Base-by-base conservation (phyloP, 768 basidiomycete genomes). In the Suillus alpinus region DNA sequence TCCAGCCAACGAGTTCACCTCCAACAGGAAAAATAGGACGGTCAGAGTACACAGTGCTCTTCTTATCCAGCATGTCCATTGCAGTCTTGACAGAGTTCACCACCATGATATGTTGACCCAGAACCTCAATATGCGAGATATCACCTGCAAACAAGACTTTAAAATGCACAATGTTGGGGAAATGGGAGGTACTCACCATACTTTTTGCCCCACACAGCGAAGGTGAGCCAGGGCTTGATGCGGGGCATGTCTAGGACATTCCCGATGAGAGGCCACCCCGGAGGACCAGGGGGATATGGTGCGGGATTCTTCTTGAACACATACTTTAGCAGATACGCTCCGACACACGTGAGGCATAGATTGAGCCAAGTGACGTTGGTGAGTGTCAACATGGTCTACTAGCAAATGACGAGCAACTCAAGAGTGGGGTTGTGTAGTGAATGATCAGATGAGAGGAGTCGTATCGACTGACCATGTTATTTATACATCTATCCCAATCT, bases 21-120 rank as follows among this genome's bases (percentile, higher is more conserved):
- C 71, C 75, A 76, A 79, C 77, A 2, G 77, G 72, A 32, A 80
- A 61, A 18, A 73, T 69, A 0, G 87, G 87, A 26, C 87, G 82
- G 65, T 88, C 87, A 29, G 86, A 87, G 69, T 88, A 88, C 40
- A 83, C 80, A 31, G 82, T 75, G 62, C 84, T 85, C 66, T 86
- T 86, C 71, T 85, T 86, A 71, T 89, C 86, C 56, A 88, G 76
- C 74, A 89, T 78, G 52, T 87, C 84, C 62, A 75, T 58, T 18
- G 84, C 84, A 23, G 75, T 67, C 66, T 78, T 76, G 29, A 76
- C 76, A 13, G 80, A 82, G 67, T 85, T 86, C 31, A 88, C 61
- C 52, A 88, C 72, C 43, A 87, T 68, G 32, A 88, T 71, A 40
- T 84, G 77, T 62, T 86, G 86, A 3, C 86, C 86, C 4, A 88